Base-by-base conservation (phyloP, 1,284 basidiomycete species). In the Stygiomarasmius scandens region DNA sequence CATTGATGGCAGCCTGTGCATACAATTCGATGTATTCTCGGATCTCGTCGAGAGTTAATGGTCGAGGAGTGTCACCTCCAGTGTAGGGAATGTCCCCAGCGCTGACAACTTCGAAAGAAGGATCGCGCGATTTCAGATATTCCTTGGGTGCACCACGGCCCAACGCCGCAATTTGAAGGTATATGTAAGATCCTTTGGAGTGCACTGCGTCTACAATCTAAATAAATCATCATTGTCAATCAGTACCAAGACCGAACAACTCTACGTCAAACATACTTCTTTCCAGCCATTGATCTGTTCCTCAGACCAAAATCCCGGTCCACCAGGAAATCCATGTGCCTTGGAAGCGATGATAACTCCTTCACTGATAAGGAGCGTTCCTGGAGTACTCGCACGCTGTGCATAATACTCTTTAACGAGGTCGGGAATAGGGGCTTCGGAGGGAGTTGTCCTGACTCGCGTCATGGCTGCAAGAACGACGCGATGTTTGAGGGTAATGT, bases 141-240 rank as follows among this genome's bases (percentile, higher is more conserved):
- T 38, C 27, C 6, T 24, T 29, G 41, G 43, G 22, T 11, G 71
- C 74, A 23, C 65, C 71, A 2, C 71, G 72, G 12, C 77, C 80
- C 56, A 77, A 66, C 2, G 77, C 77, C 78, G 74, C 80, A 11
- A 82, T 65, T 61, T 83, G 80, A 9, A 70, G 16, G 63, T 68
- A 77, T 61, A 80, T 73, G 62, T 64, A 67, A 0, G 69, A 72
- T 5, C 71, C 74, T 58, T 77, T 76, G 10, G 69, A 68, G 62
- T 81, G 80, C 11, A 67, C 62, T 0, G 60, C 51, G 14, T 58
- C 62, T 9, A 56, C 54, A 38, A 76, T 61, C 66, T 69, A 27
- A 23, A n/a, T 69, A 19, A 23, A 25, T 3, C 23, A n/a, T 2
- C 27, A 45, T 9, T 3, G 11, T 8, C 16, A 23, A 32, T 23